phyloP scores from a whole-genome alignment of 2,329 filamentous ascomycete species.

The Trichoderma harzianum region DNA sequence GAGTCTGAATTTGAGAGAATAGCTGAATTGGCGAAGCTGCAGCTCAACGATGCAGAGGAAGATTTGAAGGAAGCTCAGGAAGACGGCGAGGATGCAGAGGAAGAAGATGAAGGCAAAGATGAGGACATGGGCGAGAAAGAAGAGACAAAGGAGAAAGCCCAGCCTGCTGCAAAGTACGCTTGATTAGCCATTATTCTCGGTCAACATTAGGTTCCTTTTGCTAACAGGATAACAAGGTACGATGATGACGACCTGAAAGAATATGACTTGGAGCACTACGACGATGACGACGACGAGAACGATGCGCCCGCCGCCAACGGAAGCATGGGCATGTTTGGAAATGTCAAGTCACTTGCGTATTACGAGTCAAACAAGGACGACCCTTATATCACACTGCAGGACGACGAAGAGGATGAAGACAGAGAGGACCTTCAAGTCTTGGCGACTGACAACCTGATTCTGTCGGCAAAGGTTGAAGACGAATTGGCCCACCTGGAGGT shows the following conservation, averaged over 20 bases:
- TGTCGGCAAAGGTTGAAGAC: constrained; percentile 93
- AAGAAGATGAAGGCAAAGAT: constrained; percentile 18
- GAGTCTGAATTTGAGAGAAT: constrained; percentile 74
- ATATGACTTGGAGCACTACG: constrained; percentile 94
- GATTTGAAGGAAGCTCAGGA: constrained; percentile 72
- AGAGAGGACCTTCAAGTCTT: constrained; percentile 91
- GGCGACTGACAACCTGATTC: constrained; percentile 85
- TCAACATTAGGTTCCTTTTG: neutral
- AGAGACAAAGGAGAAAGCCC: constrained; percentile 14
- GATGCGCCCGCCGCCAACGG: constrained; percentile 51
- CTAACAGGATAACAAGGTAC: constrained; percentile 40
- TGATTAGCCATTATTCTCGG: neutral
- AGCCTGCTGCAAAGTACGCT: constrained; percentile 40
- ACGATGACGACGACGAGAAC: constrained; percentile 81
- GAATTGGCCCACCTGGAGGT: constrained; percentile 95
- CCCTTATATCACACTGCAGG: constrained; percentile 88
- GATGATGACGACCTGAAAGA: constrained; percentile 89
- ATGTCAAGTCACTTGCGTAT: constrained; percentile 88
- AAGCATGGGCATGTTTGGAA: constrained; percentile 89
- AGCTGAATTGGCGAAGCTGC: constrained; percentile 68
- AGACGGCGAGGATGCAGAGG: constrained; percentile 23
- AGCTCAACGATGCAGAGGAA: constrained; percentile 88
- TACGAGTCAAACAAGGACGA: constrained; percentile 93
- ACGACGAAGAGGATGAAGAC: constrained; percentile 72
- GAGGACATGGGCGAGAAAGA: constrained; percentile 26